Conservation (phyloP, 2,329 filamentous ascomycete genomes). For the Xylariales sp. region DNA sequence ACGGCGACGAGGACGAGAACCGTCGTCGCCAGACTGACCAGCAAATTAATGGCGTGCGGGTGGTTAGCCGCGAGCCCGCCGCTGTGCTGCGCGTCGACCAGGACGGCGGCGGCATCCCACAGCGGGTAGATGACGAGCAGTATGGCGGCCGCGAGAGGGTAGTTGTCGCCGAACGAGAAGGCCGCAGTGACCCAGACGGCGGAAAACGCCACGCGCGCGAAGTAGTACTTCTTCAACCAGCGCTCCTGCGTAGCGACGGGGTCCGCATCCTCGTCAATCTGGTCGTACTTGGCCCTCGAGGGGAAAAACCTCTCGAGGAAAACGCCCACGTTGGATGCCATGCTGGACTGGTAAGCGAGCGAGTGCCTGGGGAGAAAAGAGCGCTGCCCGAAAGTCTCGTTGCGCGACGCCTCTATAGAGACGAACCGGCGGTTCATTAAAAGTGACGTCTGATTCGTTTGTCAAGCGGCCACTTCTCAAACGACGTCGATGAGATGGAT, state of each 20-base stretch:
- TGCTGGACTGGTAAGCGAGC: constrained; percentile 21
- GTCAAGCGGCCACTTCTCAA: neutral
- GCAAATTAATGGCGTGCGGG: constrained; percentile 35
- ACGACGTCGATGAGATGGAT: constrained; percentile 11
- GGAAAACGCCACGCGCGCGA: constrained; percentile 35
- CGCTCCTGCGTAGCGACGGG: constrained; percentile 30
- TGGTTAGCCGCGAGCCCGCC: constrained; percentile 36
- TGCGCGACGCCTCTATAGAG: constrained; percentile 37
- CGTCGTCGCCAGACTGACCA: constrained; percentile 34
- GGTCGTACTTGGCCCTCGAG: constrained; percentile 29
- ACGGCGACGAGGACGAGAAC: constrained; percentile 29
- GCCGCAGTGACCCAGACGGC: constrained; percentile 34
- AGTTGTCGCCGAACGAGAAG: constrained; percentile 34
- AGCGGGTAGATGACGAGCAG: constrained; percentile 39
- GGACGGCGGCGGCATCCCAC: constrained; percentile 37
- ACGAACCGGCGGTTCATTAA: constrained; percentile 40
- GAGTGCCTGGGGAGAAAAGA: constrained; percentile 33
- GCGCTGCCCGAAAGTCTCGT: constrained; percentile 34
- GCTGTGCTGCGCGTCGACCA: constrained; percentile 37
- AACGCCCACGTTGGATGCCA: constrained; percentile 36
- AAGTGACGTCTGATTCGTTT: neutral
- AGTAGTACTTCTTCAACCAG: constrained; percentile 42
- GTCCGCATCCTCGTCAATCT: constrained; percentile 33
- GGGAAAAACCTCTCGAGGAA: constrained; percentile 37
- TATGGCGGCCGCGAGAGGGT: constrained; percentile 30